Base-by-base conservation (phyloP, 345 rosid genomes). In the Viola odorata region DNA sequence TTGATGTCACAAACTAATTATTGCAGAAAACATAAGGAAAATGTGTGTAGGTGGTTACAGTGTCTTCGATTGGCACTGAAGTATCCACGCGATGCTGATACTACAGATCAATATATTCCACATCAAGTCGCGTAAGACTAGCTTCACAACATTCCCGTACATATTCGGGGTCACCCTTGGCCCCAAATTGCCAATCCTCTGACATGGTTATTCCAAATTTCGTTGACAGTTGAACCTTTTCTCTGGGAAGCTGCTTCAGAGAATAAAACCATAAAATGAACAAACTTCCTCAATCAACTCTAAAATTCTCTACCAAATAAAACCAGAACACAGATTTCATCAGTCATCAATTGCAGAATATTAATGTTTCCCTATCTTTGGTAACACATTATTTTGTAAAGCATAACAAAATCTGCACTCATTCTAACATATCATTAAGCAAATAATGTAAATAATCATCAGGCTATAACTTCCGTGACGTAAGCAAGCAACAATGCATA, bases 1-100 rank as follows among this genome's bases (percentile, higher is more conserved):
- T 23, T 23, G 32, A 23, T 23, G 32, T 23, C 32, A 23, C 32
- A 23, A 23, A 23, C 32, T 23, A 23, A 13, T 9, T 37, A 61
- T 5, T 42, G 17, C 32, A 62, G 15, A 41, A 10, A 1, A n/a
- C 32, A 12, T 41, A 23, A 44, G 14, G 11, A 60, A 50, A 39
- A 12, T 1, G 3, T 32, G 16, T 60, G 8, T 6, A 32, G 60
- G 23, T 42, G 48, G 73, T 71, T 69, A 78, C 79, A 3, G 84
- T 80, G 51, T 81, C 80, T 60, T 84, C 89, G 50, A 82, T 84
- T 4, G 86, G 69, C 48, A 84, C 74, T 6, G 81, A 55, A 53
- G 81, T 72, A 49, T 84, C 89, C 17, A 84, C 69, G 10, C 81
- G 76, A 53, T 82, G 86, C 71, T 76, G 86, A 66, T 73, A 70